These are phyloP conservation scores for Globisporangium yorkense DNA, from an alignment of 352 stramenopile species.

Conservation along the genomic window DNA sequence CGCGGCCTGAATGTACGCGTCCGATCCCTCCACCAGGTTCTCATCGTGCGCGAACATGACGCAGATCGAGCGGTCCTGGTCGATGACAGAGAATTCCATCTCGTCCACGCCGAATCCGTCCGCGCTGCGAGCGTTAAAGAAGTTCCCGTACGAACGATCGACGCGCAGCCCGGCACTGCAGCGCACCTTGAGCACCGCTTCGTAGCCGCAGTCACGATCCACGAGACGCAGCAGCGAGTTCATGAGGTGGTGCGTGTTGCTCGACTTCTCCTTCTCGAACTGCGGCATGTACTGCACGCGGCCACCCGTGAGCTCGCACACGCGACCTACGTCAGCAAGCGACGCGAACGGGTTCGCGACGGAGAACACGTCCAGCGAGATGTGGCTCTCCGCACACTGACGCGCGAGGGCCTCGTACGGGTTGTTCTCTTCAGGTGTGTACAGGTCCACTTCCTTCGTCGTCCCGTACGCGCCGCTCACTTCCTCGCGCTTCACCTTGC, in stretches of 20 bases:
- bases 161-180: slow-evolving; percentile 78
- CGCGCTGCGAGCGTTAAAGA: slow-evolving; percentile 53
- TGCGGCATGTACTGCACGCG: slow-evolving; percentile 84
- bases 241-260: slow-evolving; percentile 75
- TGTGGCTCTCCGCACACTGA: slow-evolving; percentile 67
- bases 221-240: slow-evolving; percentile 68
- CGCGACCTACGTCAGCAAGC: slow-evolving; percentile 69
- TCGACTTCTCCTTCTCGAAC: slow-evolving; percentile 81
- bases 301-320: slow-evolving; percentile 82
- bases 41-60: slow-evolving; percentile 89
- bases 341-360: slow-evolving; percentile 83
- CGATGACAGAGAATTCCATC: slow-evolving; percentile 86
- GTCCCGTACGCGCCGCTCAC: slow-evolving; percentile 75
- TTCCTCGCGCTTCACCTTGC: slow-evolving; percentile 75
- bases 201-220: slow-evolving; percentile 72
- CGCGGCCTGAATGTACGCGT: slow-evolving; percentile 85
- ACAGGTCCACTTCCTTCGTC: slow-evolving; percentile 82
- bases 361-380: slow-evolving; percentile 83
- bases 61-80: slow-evolving; percentile 79
- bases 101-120: slow-evolving; percentile 70
- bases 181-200: slow-evolving; percentile 88
- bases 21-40: slow-evolving; percentile 54
- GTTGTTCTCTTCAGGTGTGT: slow-evolving; percentile 65
- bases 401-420: slow-evolving; percentile 62
- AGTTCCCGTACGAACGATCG: slow-evolving; percentile 82